Evolutionary conservation across 2,329 filamentous ascomycete species (phyloP).

Genomic region (Epichloe bromicola): DNA sequence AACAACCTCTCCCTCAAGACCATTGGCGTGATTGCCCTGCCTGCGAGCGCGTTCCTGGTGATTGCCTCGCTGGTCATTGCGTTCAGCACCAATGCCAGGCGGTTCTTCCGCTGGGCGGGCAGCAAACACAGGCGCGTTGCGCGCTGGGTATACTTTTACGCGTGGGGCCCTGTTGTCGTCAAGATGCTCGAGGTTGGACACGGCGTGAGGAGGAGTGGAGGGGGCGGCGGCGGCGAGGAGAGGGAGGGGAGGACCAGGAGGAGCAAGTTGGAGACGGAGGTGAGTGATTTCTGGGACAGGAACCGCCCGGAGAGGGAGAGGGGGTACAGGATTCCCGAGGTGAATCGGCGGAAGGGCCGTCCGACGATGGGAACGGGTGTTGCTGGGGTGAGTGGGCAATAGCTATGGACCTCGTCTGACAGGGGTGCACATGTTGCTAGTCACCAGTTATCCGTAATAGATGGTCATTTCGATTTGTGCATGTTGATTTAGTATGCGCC

Average conservation of each 20-base stretch:
- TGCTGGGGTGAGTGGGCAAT: no score
- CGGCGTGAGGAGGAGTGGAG: slow-evolving; percentile 11
- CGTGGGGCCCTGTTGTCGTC: slow-evolving; percentile 12
- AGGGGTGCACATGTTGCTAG: no score
- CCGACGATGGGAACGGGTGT: not conserved
- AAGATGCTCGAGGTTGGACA: slow-evolving; percentile 1
- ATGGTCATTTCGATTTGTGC: no score
- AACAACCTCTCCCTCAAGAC: slow-evolving; percentile 29
- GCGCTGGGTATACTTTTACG: slow-evolving; percentile 11
- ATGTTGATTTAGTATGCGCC: no score
- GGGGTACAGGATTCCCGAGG: slow-evolving; percentile 26
- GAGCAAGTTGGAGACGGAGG: slow-evolving; percentile 18
- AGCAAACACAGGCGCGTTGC: slow-evolving; percentile 5
- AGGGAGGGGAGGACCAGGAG: slow-evolving; percentile 6
- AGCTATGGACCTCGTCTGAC: no score
- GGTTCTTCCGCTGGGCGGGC: slow-evolving; percentile 15
- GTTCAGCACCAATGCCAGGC: slow-evolving; percentile 36
- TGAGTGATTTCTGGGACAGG: slow-evolving; percentile 29
- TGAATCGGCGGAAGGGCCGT: slow-evolving; percentile 18
- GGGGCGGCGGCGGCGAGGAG: slow-evolving; percentile 3
- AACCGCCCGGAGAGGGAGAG: slow-evolving; percentile 25
- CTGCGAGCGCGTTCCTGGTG: slow-evolving; percentile 35
- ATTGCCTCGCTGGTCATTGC: slow-evolving; percentile 37
- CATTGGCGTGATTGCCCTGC: slow-evolving; percentile 37
- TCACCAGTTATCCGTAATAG: no score